phyloP scores from a whole-genome alignment of 2,329 filamentous ascomycete species.

The Calonectria crousiana region DNA sequence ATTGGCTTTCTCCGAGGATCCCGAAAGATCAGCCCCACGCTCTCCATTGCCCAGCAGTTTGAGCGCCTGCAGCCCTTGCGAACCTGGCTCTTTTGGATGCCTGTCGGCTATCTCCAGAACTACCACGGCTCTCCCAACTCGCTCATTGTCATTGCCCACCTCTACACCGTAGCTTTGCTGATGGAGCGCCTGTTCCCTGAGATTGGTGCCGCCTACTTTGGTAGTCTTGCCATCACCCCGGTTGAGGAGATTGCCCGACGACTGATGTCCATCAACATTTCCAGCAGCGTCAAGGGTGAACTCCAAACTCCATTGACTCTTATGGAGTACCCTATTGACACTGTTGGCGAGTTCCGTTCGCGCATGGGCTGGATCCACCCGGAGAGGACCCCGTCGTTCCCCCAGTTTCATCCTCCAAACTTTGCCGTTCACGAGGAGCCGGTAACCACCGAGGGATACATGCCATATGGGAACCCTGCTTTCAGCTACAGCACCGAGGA shows the following conservation, averaged over 20 bases:
- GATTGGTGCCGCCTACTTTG: slow-evolving; percentile 90
- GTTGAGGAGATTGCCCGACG: slow-evolving; percentile 88
- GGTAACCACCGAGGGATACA: slow-evolving; percentile 57
- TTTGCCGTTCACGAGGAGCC: slow-evolving; percentile 63
- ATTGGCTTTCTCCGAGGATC: slow-evolving; percentile 80
- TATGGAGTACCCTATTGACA: slow-evolving; percentile 80
- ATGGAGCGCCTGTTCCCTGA: slow-evolving; percentile 94
- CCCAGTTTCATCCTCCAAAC: slow-evolving; percentile 69
- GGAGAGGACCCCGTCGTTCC: slow-evolving; percentile 69
- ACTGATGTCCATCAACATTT: slow-evolving; percentile 76
- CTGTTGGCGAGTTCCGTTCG: slow-evolving; percentile 75
- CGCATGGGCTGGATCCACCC: slow-evolving; percentile 77
- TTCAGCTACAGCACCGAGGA: slow-evolving; percentile 76
- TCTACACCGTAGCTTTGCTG: slow-evolving; percentile 89
- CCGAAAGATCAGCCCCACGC: slow-evolving; percentile 76
- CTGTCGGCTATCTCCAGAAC: slow-evolving; percentile 83
- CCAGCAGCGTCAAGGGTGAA: slow-evolving; percentile 67
- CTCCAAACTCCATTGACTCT: slow-evolving; percentile 73
- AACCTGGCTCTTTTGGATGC: slow-evolving; percentile 96
- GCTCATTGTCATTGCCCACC: slow-evolving; percentile 87
- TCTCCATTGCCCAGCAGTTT: slow-evolving; percentile 86
- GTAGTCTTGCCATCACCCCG: slow-evolving; percentile 81
- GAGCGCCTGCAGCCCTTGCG: slow-evolving; percentile 88
- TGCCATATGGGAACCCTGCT: slow-evolving; percentile 67
- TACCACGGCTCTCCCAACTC: slow-evolving; percentile 81